Percentiles rank a stretch among this genome's conserved stretches.
Evolutionary conservation across 1,284 basidiomycete genomes (phyloP).

Genomic region (Cryptococcus hybrid): DNA sequence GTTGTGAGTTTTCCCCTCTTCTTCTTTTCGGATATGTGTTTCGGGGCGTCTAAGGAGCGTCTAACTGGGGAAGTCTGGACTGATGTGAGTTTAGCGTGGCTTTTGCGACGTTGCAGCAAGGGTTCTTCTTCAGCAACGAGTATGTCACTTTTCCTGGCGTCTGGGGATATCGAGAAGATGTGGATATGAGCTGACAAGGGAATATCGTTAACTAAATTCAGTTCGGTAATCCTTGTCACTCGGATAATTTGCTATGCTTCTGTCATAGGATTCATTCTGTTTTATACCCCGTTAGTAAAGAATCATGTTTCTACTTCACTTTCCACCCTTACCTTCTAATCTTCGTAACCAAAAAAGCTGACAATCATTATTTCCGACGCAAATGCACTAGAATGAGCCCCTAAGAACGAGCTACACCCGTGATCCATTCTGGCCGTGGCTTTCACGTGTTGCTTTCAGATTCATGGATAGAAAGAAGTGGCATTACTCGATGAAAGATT

Average conservation of each 20-base stretch:
- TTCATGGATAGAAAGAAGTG: slow-evolving; percentile 9
- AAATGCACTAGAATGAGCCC: slow-evolving; percentile 21
- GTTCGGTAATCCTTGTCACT: slow-evolving; percentile 8
- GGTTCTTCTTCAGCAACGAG: slow-evolving; percentile 22
- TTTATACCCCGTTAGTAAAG: slow-evolving; percentile 13
- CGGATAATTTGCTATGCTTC: slow-evolving; percentile 16
- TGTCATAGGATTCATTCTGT: slow-evolving; percentile 5
- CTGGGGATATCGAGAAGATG: not conserved
- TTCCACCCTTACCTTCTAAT: not conserved
- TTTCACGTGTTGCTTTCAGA: slow-evolving; percentile 12
- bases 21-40: not conserved
- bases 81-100: slow-evolving; percentile 11
- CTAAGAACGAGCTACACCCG: slow-evolving; percentile 18
- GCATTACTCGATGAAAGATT: slow-evolving; percentile 4
- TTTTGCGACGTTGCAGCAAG: slow-evolving; percentile 25
- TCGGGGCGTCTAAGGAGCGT: too few relatives aligned
- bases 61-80: not conserved
- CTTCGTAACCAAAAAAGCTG: too few relatives aligned
- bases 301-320: not conserved
- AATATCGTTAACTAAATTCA: not conserved
- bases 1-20: slow-evolving; percentile 23
- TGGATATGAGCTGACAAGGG: not conserved
- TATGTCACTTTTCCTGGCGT: not conserved
- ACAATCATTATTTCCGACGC: too few relatives aligned
- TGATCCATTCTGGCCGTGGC: slow-evolving; percentile 24